Percentiles rank a stretch among this genome's conserved stretches.
phyloP scores from a whole-genome alignment of 2,329 filamentous ascomycete genomes.

The Aspergillus chevalieri region DNA sequence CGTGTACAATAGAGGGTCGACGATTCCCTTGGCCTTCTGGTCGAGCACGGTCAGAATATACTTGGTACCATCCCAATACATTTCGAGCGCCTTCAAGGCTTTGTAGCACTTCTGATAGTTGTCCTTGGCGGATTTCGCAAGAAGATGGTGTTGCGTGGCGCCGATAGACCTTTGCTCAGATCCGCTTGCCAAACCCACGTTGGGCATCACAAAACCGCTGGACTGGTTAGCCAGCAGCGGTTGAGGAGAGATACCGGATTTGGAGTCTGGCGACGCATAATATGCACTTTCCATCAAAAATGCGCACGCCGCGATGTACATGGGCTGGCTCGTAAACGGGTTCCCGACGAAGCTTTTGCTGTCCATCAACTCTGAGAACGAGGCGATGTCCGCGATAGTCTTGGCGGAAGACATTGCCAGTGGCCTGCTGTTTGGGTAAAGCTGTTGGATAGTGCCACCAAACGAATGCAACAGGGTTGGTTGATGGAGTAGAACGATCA shows the following conservation, averaged over 20 bases:
- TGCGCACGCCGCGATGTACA: slow-evolving; percentile 84
- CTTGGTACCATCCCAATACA: slow-evolving; percentile 78
- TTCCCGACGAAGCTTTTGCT: slow-evolving; percentile 81
- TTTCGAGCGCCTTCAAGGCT: slow-evolving; percentile 70
- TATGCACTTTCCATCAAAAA: slow-evolving; percentile 78
- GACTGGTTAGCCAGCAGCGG: slow-evolving; percentile 26
- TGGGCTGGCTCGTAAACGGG: slow-evolving; percentile 82
- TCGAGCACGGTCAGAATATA: slow-evolving; percentile 83
- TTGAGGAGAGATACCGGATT: slow-evolving; percentile 49
- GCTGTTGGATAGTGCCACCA: slow-evolving; percentile 60
- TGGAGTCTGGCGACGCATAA: slow-evolving; percentile 60
- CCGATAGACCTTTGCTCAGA: slow-evolving; percentile 25
- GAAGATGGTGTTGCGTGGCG: slow-evolving; percentile 61
- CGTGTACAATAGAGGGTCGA: slow-evolving; percentile 63
- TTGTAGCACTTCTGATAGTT: slow-evolving; percentile 86
- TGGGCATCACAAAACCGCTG: slow-evolving; percentile 31
- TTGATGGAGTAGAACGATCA: slow-evolving; percentile 79
- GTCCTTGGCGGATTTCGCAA: slow-evolving; percentile 75
- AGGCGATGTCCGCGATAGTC: slow-evolving; percentile 82
- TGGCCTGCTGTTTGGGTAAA: slow-evolving; percentile 75
- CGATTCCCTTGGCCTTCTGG: slow-evolving; percentile 80
- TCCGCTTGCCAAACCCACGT: slow-evolving; percentile 21
- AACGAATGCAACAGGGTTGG: slow-evolving; percentile 77
- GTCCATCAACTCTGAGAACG: slow-evolving; percentile 79
- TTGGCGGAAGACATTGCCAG: slow-evolving; percentile 82